Base-by-base conservation (phyloP, 495 filamentous ascomycete genomes). In the Clohesyomyces aquaticus region DNA sequence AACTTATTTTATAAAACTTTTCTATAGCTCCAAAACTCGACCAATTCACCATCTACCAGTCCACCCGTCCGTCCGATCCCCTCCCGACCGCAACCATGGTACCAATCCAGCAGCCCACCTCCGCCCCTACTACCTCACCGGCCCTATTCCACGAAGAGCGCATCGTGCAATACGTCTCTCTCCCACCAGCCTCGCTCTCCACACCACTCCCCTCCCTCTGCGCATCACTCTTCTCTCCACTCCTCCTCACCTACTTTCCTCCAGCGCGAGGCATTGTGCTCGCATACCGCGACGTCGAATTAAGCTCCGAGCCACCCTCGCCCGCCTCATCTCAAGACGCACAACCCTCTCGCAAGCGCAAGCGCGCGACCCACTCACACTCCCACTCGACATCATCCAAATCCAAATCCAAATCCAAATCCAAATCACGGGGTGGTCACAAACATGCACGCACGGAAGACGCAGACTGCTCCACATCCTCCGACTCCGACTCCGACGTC, bases 141-240 rank as follows among this genome's bases (percentile, higher is more conserved):
- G n/a, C 85, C 2, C 86, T 87, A 4, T 90, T 89, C 73, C 77
- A 80, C 54, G 71, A 83, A 46, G 80, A 83, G 64, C 85, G 82
- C 25, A 80, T 83, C 45, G 88, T 88, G 0, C 70, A 91, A 56
- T 91, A 91, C 72, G 80, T 91, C 48, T 83, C 89, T 14, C 75
- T 91, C 27, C 80, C 88, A 23, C 89, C 89, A 18, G 84, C 88
- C 62, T 82, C 83, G 3, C 80, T 87, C 27, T 76, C 76, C 8
- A 78, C 82, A 69, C 85, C 88, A n/a, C 74, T 87, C 51, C 80
- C 85, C 66, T 86, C 85, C 35, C 73, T 90, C 25, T 83, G 87
- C 64, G 86, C 87, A 41, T 88, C 91, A 69, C 87, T 91, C 71
- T 81, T 92, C 43, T 89, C 89, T 18, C 89, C 90, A 14, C 79